These are phyloP conservation scores for Gastrolobium villosum DNA, from an alignment of 306 rosid genomes.

Conservation along the genomic window DNA sequence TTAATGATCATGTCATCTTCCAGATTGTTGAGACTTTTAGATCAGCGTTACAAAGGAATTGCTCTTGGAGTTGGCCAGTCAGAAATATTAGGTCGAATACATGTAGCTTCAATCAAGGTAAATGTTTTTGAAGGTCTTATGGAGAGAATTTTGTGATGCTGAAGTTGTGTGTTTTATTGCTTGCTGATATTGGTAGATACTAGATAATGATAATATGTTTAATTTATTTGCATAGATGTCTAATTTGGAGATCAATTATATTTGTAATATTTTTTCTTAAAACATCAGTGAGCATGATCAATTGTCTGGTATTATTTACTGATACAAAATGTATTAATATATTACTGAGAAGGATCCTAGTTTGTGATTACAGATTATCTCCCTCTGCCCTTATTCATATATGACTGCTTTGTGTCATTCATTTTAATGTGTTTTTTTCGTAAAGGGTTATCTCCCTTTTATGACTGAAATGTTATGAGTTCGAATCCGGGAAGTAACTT, in stretches of 20 bases:
- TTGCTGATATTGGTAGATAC: not conserved
- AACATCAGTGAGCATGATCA: not conserved
- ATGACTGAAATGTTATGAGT: too few relatives aligned
- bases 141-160: conserved; percentile 13
- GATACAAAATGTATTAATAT: conserved; percentile 20
- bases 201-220: not conserved
- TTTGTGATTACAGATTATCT: not conserved
- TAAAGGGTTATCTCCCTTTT: too few relatives aligned
- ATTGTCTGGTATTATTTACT: not conserved
- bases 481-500: too few relatives aligned
- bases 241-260: not conserved
- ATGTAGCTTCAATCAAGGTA: conserved; percentile 99
- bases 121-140: conserved; percentile 32
- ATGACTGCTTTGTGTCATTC: conserved; percentile 6
- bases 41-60: conserved; percentile 92
- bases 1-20: conserved; percentile 40
- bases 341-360: not conserved
- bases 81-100: conserved; percentile 95
- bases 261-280: conserved; percentile 15
- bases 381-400: not conserved
- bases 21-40: conserved; percentile 96
- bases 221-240: conserved; percentile 14
- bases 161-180: conserved; percentile 26
- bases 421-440: not conserved
- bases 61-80: conserved; percentile 99